These are phyloP conservation scores for Penicillium bovifimosum DNA, from an alignment of 495 filamentous ascomycete genomes.

Conservation along the genomic window DNA sequence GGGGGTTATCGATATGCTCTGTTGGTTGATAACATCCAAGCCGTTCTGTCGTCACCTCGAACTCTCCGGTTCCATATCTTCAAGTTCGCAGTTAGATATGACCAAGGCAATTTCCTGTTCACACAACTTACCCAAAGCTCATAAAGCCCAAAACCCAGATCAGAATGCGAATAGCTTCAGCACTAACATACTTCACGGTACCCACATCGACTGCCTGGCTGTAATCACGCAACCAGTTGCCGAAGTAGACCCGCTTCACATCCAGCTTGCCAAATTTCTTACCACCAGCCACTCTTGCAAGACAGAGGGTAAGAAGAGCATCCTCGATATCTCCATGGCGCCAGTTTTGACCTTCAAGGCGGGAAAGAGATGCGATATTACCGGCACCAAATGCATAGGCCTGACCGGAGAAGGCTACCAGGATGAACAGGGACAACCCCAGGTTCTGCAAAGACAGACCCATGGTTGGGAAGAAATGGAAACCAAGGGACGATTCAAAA, in stretches of 20 bases:
- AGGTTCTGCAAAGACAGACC: slow-evolving; percentile 25
- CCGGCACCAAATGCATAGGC: slow-evolving; percentile 80
- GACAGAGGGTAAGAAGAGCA: slow-evolving; percentile 65
- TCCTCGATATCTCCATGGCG: slow-evolving; percentile 92
- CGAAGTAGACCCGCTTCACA: slow-evolving; percentile 81
- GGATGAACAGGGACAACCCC: slow-evolving; percentile 44
- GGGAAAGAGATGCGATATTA: slow-evolving; percentile 72
- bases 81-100: slow-evolving; percentile 40
- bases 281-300: slow-evolving; percentile 71
- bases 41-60: slow-evolving; percentile 82
- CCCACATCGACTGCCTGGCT: slow-evolving; percentile 66
- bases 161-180: slow-evolving; percentile 81
- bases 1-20: slow-evolving; percentile 83
- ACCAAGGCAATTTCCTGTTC: neutral
- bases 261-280: slow-evolving; percentile 85
- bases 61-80: slow-evolving; percentile 81
- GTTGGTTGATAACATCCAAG: slow-evolving; percentile 85
- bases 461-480: slow-evolving; percentile 13
- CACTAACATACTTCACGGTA: slow-evolving; percentile 79
- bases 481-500: neutral
- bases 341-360: slow-evolving; percentile 82
- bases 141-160: slow-evolving; percentile 60
- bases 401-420: slow-evolving; percentile 58
- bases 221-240: slow-evolving; percentile 88
- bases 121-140: slow-evolving; percentile 40